Base-by-base conservation (phyloP, 108 stramenopile genomes). In the Nitzschia sp. region DNA sequence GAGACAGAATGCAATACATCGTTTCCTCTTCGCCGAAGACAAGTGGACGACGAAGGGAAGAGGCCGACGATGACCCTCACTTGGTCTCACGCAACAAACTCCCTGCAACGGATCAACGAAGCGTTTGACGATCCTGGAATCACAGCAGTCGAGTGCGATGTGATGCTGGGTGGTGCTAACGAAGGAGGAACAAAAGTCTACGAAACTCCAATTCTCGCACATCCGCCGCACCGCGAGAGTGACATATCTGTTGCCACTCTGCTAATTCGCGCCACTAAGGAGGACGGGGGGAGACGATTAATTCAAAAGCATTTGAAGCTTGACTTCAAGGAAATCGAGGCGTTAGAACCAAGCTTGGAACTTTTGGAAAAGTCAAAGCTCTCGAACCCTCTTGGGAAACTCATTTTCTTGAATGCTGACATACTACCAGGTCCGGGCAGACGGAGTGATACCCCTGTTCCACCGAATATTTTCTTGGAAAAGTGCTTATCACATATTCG, bases 251-350 rank as follows among this genome's bases (percentile, higher is more conserved):
- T 80, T 2, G 35, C 32, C 47, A 13, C 36, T 2, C 75, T 85
- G 36, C 24, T 77, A 5, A 26, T 62, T 1, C 46, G 21, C 26
- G 36, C 59, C 60, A 25, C 24, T 29, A 18, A 63, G 48, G 5
- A 17, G 34, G 18, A 48, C 19, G 23, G 56, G 24, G 24, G 29
- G 35, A 62, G 19, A 2, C 34, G 28, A 59, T 0, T 49, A 46
- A 17, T 64, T 2, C 17, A 54, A n/a, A 81, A 80, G 48, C 73
- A 78, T 54, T 46, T 85, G 13, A 86, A 83, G 59, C 56, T 86
- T 5, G 85, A 86, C 56, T 80, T 86, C 48, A 86, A 86, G 54
- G 80, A 86, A 24, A 46, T 82, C 1, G 26, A 72, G 60, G 56
- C 72, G 19, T 54, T 83, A 18, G 46, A 68, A 61, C 79, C 82